Evolutionary conservation across 805 yeast species (phyloP), one percentile per base, ranked within the genome.

Genomic region (Wickerhamomyces alni): DNA sequence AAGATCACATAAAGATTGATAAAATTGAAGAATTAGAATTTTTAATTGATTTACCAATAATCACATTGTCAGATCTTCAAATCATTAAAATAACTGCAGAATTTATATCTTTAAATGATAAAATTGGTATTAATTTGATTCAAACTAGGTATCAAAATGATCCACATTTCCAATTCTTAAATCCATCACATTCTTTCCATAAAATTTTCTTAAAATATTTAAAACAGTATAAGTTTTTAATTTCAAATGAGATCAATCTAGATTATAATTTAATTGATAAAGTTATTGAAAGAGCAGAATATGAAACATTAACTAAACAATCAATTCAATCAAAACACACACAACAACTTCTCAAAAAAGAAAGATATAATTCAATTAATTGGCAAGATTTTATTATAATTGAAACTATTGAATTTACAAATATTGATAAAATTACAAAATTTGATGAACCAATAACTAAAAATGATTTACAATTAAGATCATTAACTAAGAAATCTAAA

Each of bases 361-460:
- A 77, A 5, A 80, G 74, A 31, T 86, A 72, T 61, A 87, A 89
- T 0, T 74, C 83, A 9, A 80, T 87, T 17, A 88, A 89, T 61
- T 91, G 99, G 99, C 80, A 80, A 40, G 86, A 84, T 45, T 91
- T 89, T 54, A 67, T 71, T 2, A 67, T 86, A 15, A 82, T 86
- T 8, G 87, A 80, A 36, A 77, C 81, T 2, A 67, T 88, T 12
- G 77, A 71, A 36, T 82, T 87, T 47, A 75, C 75, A 13, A 78
- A 76, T 2, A 59, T 75, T 7, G 88, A 81, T 56, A 67, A 70
- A 43, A 74, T 71, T 10, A 69, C 75, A 5, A 82, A 77, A 37
- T 61, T 57, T 29, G 68, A 74, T 1, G 50, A 55, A 9, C 86
- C 95, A 0, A 55, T 82, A 37, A 64, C 69, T 4, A 62, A 81